These are phyloP conservation scores for Saccharomyces mikatae DNA, from an alignment of 805 yeast species.

Conservation along the genomic window DNA sequence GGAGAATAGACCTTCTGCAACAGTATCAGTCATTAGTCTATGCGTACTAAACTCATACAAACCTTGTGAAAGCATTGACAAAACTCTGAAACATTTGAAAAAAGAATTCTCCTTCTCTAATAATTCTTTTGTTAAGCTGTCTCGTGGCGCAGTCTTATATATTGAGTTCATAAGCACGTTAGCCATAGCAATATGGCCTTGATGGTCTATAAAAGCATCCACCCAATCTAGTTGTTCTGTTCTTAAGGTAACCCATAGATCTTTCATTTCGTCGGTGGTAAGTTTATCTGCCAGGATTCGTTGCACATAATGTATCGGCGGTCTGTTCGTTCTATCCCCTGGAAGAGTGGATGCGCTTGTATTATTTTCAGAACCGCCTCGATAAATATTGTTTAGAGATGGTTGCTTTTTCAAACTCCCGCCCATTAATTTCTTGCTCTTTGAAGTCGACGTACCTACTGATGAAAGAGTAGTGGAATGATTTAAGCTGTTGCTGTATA, in stretches of 20 bases:
- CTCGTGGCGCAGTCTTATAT: slow-evolving; percentile 22
- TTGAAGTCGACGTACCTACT: background rate
- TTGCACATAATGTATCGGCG: slow-evolving; percentile 73
- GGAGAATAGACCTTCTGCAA: slow-evolving; percentile 67
- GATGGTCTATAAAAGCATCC: slow-evolving; percentile 59
- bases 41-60: slow-evolving; percentile 22
- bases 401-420: background rate
- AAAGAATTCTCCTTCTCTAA: slow-evolving; percentile 67
- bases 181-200: slow-evolving; percentile 74
- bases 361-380: slow-evolving; percentile 10
- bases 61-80: slow-evolving; percentile 23
- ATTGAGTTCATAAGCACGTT: slow-evolving; percentile 49
- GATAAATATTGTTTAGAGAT: background rate
- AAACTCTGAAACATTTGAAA: slow-evolving; percentile 67
- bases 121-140: slow-evolving; percentile 32
- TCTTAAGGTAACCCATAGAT: slow-evolving; percentile 83
- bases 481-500: background rate
- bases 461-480: background rate
- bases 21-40: slow-evolving; percentile 45
- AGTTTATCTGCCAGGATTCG: slow-evolving; percentile 63
- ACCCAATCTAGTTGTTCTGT: slow-evolving; percentile 89
- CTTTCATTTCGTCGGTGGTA: slow-evolving; percentile 61
- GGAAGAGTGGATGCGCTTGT: slow-evolving; percentile 16
- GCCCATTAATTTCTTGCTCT: background rate
- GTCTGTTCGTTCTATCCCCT: slow-evolving; percentile 31